A percentile compares a stretch with the other conserved stretches of the same genome.
These are phyloP conservation scores for Pythium monospermum DNA, from an alignment of 352 stramenopile genomes.

Conservation along the genomic window DNA sequence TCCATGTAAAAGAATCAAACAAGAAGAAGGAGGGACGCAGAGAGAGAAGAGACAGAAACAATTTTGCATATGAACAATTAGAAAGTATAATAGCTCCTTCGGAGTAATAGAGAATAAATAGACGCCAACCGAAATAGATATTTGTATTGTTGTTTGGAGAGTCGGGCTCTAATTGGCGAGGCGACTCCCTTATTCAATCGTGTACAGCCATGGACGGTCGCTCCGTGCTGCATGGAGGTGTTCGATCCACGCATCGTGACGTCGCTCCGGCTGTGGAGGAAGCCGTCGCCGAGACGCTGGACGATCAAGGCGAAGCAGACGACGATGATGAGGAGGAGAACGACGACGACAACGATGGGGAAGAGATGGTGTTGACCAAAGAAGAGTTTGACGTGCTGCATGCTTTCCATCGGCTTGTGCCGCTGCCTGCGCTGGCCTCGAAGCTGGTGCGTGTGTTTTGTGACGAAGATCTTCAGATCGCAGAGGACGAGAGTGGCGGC, in stretches of 20 bases:
- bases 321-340: conserved; percentile 6
- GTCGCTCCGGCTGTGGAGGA: not conserved
- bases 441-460: conserved; percentile 47
- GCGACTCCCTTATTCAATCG: no score
- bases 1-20: no score
- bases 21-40: no score
- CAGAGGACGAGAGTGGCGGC: conserved; percentile 18
- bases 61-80: no score
- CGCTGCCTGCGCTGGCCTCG: conserved; percentile 43
- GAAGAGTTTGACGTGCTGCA: conserved; percentile 53
- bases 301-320: not conserved
- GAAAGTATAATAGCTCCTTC: no score
- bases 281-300: conserved; percentile 1
- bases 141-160: no score
- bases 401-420: conserved; percentile 47
- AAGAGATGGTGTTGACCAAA: conserved; percentile 42
- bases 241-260: not conserved
- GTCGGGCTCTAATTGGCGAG: no score
- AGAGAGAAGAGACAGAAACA: no score
- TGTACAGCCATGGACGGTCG: conserved; percentile 6
- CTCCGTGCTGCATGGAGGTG: not conserved
- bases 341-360: conserved; percentile 5
- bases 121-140: no score
- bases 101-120: no score
- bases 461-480: conserved; percentile 50